Percentiles rank a stretch among this genome's conserved stretches.
Conservation (phyloP, 1,284 basidiomycete species). For the Kalmanozyma brasiliensis region DNA sequence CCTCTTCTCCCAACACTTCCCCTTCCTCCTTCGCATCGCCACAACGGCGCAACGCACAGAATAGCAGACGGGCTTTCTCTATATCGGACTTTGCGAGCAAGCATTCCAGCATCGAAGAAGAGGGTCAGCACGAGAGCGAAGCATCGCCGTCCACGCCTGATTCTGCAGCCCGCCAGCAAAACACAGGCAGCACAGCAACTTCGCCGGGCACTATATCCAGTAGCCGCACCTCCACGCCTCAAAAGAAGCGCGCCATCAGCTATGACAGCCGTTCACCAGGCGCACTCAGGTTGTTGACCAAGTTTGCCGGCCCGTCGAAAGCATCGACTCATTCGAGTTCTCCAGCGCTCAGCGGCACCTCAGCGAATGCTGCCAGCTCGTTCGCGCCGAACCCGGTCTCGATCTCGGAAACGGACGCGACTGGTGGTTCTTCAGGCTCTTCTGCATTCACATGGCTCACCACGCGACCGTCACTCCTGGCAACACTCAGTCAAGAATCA, state of each 20-base stretch:
- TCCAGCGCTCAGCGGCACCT: background rate
- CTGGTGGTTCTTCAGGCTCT: background rate
- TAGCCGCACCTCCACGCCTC: slow-evolving; percentile 16
- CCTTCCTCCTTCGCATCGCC: slow-evolving; percentile 14
- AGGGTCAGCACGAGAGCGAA: slow-evolving; percentile 4
- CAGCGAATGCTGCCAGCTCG: too few relatives aligned
- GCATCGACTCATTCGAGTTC: slow-evolving; percentile 13
- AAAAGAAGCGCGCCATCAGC: slow-evolving; percentile 45
- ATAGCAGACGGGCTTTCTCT: slow-evolving; percentile 32
- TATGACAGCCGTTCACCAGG: slow-evolving; percentile 23
- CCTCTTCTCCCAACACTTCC: slow-evolving; percentile 19
- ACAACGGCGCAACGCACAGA: slow-evolving; percentile 6
- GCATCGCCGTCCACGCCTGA: background rate
- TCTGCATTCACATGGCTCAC: slow-evolving; percentile 1
- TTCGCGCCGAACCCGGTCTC: too few relatives aligned
- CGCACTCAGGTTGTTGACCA: slow-evolving; percentile 23
- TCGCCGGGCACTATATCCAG: background rate
- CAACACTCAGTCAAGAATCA: slow-evolving; percentile 18
- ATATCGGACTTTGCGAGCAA: slow-evolving; percentile 31
- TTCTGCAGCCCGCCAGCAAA: background rate
- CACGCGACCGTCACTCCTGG: slow-evolving; percentile 38
- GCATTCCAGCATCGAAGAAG: slow-evolving; percentile 37
- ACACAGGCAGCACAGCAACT: background rate
- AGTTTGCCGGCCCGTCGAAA: slow-evolving; percentile 13
- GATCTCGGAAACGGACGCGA: background rate